phyloP scores from a whole-genome alignment of 2,329 filamentous ascomycete species.

The Zopfia rhizophila region DNA sequence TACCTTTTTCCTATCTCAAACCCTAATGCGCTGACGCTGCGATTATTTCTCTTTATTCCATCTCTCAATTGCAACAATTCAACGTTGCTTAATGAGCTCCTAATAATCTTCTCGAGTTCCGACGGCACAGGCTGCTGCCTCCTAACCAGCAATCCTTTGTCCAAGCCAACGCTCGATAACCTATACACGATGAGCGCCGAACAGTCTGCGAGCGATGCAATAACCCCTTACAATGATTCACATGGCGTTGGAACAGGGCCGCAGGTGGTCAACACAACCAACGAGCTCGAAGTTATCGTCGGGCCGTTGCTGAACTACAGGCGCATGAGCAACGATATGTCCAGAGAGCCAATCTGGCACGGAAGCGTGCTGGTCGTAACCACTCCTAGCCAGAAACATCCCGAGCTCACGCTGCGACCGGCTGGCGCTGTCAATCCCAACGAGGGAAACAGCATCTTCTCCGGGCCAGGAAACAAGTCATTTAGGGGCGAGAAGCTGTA shows the following conservation, averaged over 20 bases:
- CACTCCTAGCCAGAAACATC: slow-evolving; percentile 72
- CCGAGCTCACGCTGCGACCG: slow-evolving; percentile 67
- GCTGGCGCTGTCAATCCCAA: slow-evolving; percentile 54
- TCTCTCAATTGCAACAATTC: too few relatives aligned
- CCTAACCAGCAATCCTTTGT: too few relatives aligned
- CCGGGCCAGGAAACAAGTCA: slow-evolving; percentile 36
- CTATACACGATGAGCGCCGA: too few relatives aligned
- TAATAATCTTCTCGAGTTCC: too few relatives aligned
- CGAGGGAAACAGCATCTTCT: slow-evolving; percentile 35
- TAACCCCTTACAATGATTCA: slow-evolving; percentile 15
- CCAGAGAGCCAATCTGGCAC: slow-evolving; percentile 70
- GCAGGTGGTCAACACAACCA: slow-evolving; percentile 54
- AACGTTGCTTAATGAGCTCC: too few relatives aligned
- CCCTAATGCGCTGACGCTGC: too few relatives aligned
- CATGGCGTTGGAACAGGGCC: slow-evolving; percentile 56
- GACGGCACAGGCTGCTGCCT: too few relatives aligned
- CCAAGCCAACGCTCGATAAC: too few relatives aligned
- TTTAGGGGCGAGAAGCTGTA: slow-evolving; percentile 67
- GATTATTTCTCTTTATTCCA: too few relatives aligned
- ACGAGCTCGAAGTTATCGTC: slow-evolving; percentile 68
- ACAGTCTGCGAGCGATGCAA: too few relatives aligned
- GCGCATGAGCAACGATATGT: slow-evolving; percentile 69
- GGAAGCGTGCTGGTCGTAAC: slow-evolving; percentile 89
- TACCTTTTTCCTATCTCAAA: too few relatives aligned
- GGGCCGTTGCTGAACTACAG: slow-evolving; percentile 83